Conservation (phyloP, 805 yeast species). For the Scheffersomyces ergatensis region DNA sequence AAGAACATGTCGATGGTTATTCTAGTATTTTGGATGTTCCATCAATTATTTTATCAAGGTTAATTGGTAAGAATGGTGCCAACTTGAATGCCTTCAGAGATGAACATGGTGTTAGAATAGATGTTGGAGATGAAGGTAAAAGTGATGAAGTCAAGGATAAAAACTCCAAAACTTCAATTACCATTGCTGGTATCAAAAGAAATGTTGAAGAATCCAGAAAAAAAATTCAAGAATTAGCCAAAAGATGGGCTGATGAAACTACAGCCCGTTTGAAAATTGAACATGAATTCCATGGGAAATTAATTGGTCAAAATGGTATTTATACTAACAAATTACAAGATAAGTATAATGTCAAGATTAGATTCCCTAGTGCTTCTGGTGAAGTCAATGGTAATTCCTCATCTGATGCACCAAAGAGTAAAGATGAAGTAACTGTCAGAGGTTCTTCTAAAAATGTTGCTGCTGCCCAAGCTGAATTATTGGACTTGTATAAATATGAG, state of each 20-base stretch:
- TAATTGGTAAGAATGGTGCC: slow-evolving; percentile 89
- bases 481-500: slow-evolving; percentile 81
- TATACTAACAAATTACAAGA: slow-evolving; percentile 83
- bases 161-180: slow-evolving; percentile 44
- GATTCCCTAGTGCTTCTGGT: slow-evolving; percentile 54
- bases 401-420: slow-evolving; percentile 40
- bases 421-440: slow-evolving; percentile 66
- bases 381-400: slow-evolving; percentile 13
- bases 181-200: slow-evolving; percentile 72
- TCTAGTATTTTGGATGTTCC: slow-evolving; percentile 59
- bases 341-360: slow-evolving; percentile 77
- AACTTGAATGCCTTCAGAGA: slow-evolving; percentile 66
- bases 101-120: slow-evolving; percentile 73
- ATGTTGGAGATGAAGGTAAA: slow-evolving; percentile 58
- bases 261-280: slow-evolving; percentile 68
- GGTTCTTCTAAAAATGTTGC: slow-evolving; percentile 91
- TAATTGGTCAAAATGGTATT: slow-evolving; percentile 82
- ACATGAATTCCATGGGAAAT: slow-evolving; percentile 69
- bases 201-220: slow-evolving; percentile 72
- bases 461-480: slow-evolving; percentile 79
- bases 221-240: slow-evolving; percentile 56
- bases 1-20: slow-evolving; percentile 47
- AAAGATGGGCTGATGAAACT: slow-evolving; percentile 80
- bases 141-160: slow-evolving; percentile 22
- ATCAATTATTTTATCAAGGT: slow-evolving; percentile 62